Conservation (phyloP, 495 filamentous ascomycete genomes). For the Penicillium robsamsonii region DNA sequence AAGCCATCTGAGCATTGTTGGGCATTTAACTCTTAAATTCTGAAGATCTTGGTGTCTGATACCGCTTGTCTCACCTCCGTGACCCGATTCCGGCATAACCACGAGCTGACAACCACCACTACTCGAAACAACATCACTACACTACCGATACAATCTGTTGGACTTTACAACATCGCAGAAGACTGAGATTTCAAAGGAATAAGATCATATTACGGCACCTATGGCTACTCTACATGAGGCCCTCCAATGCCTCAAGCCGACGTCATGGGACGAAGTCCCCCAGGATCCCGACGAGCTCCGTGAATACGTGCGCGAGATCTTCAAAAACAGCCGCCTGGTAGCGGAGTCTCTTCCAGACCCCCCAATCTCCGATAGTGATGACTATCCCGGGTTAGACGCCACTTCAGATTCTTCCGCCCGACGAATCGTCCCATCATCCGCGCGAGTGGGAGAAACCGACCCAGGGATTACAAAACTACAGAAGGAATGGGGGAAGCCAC, state of each 20-base stretch:
- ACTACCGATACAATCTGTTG: not conserved
- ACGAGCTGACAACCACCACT: not conserved
- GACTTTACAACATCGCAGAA: not conserved
- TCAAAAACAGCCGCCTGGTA: conserved; percentile 64
- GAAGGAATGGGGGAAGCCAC: conserved; percentile 81
- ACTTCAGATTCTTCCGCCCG: conserved; percentile 31
- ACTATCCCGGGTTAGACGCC: conserved; percentile 7
- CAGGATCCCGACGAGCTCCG: conserved; percentile 48
- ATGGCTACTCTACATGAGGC: conserved; percentile 71
- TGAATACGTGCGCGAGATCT: conserved; percentile 57
- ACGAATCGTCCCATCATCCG: conserved; percentile 51
- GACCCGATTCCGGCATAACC: not conserved
- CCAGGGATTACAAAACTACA: conserved; percentile 53
- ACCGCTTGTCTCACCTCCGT: not conserved
- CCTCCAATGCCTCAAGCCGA: conserved; percentile 69
- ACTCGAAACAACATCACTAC: not conserved
- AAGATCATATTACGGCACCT: not conserved
- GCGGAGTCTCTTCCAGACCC: conserved; percentile 75
- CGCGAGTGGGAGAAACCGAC: conserved; percentile 49
- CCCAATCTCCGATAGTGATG: conserved; percentile 26
- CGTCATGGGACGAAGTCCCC: conserved; percentile 62
- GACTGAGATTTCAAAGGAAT: not conserved
- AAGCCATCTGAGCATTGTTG: not conserved
- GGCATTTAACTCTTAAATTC: not conserved
- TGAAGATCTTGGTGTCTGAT: no score